Evolutionary conservation across 2,329 filamentous ascomycete genomes (phyloP).

Genomic region (Apiospora marii): DNA sequence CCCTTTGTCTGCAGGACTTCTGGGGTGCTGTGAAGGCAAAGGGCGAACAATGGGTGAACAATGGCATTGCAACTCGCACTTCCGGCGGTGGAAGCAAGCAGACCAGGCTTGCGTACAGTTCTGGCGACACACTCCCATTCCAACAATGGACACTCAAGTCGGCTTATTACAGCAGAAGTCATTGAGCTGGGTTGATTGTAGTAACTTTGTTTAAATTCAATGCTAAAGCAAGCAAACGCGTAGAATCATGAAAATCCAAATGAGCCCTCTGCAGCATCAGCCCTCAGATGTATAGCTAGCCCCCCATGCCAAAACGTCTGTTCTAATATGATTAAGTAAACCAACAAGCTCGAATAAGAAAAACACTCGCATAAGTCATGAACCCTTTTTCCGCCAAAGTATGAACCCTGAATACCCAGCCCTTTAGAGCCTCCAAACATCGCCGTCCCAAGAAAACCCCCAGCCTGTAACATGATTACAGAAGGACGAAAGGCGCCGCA

Average conservation of each 20-base stretch:
- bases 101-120: neutral
- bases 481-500: constrained; percentile 39
- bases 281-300: neutral
- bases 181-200: neutral
- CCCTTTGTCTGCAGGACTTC: neutral
- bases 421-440: neutral
- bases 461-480: constrained; percentile 30
- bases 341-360: constrained; percentile 5
- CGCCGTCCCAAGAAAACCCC: constrained; percentile 22
- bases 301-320: neutral
- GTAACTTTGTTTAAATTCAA: constrained; percentile 12
- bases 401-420: constrained; percentile 23
- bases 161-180: neutral
- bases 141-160: neutral
- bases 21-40: neutral
- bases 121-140: neutral
- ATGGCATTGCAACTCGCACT: neutral
- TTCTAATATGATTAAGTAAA: constrained; percentile 23
- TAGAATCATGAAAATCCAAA: neutral
- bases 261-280: neutral
- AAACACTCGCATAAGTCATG: constrained; percentile 33
- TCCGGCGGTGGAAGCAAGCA: neutral
- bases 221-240: neutral
- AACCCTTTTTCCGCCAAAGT: constrained; percentile 34
- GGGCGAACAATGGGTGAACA: neutral